Conservation (phyloP, 2,329 filamentous ascomycete genomes). For the Hypocreales sp. region DNA sequence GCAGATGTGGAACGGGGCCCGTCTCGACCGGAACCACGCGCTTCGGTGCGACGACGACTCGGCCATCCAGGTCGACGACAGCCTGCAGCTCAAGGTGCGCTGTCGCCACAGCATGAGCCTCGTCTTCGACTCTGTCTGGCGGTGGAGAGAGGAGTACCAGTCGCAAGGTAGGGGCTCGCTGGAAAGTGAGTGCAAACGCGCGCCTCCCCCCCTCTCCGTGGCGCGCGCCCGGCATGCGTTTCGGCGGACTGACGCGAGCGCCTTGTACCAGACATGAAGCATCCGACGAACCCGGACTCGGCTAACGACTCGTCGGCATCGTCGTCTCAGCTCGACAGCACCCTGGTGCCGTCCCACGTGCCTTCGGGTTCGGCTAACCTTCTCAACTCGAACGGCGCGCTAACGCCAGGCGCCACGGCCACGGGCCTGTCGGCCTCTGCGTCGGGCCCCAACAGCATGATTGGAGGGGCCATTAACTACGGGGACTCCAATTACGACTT, state of each 20-base stretch:
- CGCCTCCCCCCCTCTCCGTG: not conserved
- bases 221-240: not conserved
- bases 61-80: conserved; percentile 46
- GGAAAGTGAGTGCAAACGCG: conserved; percentile 45
- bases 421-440: conserved; percentile 25
- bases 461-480: conserved; percentile 37
- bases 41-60: conserved; percentile 33
- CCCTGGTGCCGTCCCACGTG: conserved; percentile 29
- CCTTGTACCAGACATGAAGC: conserved; percentile 48
- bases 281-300: conserved; percentile 74
- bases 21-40: conserved; percentile 31
- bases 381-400: conserved; percentile 31
- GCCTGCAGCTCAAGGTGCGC: conserved; percentile 64
- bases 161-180: conserved; percentile 53
- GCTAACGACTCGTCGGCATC: conserved; percentile 57
- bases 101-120: conserved; percentile 76
- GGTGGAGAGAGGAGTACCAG: conserved; percentile 70
- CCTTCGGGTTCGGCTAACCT: conserved; percentile 27
- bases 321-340: conserved; percentile 48
- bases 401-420: conserved; percentile 34
- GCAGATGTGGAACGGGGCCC: conserved; percentile 68
- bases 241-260: conserved; percentile 10
- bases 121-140: conserved; percentile 73
- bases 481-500: conserved; percentile 65
- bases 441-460: conserved; percentile 27